These are phyloP conservation scores for Pseudogymnoascus destructans DNA, from an alignment of 2,329 filamentous ascomycete genomes.

Conservation along the genomic window DNA sequence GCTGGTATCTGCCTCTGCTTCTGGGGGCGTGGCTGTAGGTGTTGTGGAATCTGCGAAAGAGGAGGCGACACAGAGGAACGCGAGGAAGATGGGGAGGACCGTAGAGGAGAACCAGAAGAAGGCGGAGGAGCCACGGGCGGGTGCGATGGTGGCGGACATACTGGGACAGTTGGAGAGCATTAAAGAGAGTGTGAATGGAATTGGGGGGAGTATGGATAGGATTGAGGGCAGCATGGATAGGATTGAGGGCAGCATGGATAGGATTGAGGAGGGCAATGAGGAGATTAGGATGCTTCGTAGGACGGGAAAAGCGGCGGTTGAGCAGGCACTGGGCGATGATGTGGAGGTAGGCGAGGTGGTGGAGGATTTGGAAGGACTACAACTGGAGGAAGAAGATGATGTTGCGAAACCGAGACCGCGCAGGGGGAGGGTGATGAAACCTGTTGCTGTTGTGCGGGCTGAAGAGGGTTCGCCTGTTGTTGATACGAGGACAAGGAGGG, in stretches of 20 bases:
- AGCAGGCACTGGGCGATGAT: neutral
- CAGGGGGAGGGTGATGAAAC: neutral
- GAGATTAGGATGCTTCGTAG: neutral
- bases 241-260: neutral
- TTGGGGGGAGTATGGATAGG: neutral
- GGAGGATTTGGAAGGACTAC: neutral
- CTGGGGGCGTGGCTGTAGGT: neutral
- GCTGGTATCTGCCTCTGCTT: neutral
- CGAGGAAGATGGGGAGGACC: neutral
- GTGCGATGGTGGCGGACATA: neutral
- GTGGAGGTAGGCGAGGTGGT: neutral
- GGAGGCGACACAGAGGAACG: neutral
- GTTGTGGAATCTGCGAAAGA: neutral
- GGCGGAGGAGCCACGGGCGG: neutral
- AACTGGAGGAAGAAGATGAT: neutral
- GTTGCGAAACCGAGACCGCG: neutral
- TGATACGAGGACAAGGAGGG: neutral
- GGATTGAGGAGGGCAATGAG: neutral
- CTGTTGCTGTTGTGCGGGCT: neutral
- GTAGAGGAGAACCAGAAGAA: neutral
- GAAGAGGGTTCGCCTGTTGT: conserved; percentile 11
- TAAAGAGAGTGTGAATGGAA: neutral
- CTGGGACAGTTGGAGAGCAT: neutral
- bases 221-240: neutral
- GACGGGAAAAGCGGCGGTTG: neutral